A percentile compares a stretch with the other conserved stretches of the same genome.
Evolutionary conservation across 805 yeast genomes (phyloP).

Genomic region (baker's yeast (Saccharomyces cerevisiae)): DNA sequence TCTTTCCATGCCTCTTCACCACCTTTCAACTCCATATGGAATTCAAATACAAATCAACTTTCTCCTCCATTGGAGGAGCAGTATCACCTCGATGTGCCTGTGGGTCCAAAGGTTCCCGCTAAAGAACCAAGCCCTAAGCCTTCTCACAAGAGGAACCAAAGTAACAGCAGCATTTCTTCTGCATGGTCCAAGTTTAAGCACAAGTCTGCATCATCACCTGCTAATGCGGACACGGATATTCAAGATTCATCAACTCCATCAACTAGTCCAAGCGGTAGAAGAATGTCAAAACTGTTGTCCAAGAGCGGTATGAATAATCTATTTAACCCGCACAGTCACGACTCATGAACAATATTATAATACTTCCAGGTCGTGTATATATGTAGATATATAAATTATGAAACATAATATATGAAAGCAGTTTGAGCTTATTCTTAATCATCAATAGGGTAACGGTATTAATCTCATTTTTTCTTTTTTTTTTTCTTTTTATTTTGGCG

Average conservation of each 20-base stretch:
- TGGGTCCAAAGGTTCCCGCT: neutral
- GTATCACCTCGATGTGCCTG: neutral
- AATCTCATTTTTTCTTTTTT: neutral
- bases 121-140: conserved; percentile 2
- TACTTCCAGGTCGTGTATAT: neutral
- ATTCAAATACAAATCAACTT: conserved; percentile 4
- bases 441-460: neutral
- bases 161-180: conserved; percentile 7
- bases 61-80: conserved; percentile 1
- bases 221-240: neutral
- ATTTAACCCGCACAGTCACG: conserved; percentile 23
- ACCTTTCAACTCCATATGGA: conserved; percentile 24
- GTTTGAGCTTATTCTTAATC: neutral
- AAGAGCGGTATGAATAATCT: conserved; percentile 23
- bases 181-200: neutral
- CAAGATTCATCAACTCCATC: conserved; percentile 3
- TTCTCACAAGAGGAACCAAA: conserved; percentile 15
- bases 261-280: conserved; percentile 13
- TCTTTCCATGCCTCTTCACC: conserved; percentile 15
- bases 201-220: conserved; percentile 1
- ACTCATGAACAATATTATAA: neutral
- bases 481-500: neutral
- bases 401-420: neutral
- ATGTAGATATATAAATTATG: neutral
- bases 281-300: conserved; percentile 23